Conservation (phyloP, 2,329 filamentous ascomycete genomes). For the Fusarium sp. region DNA sequence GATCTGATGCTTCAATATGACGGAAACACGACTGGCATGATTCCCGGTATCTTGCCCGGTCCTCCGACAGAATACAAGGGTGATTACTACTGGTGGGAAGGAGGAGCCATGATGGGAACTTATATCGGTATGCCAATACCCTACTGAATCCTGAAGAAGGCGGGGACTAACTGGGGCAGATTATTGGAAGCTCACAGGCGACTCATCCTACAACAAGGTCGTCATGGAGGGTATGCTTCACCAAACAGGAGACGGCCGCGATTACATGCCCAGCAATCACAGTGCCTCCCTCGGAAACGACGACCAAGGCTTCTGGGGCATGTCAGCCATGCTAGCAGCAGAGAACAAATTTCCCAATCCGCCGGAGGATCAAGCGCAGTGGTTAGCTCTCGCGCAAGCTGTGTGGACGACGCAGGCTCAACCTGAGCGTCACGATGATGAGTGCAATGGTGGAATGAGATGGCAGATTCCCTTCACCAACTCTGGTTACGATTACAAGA, state of each 20-base stretch:
- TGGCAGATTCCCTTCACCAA: conserved; percentile 85
- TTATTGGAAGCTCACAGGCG: conserved; percentile 76
- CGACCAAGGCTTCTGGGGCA: conserved; percentile 77
- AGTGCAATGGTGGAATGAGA: conserved; percentile 75
- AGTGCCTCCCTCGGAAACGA: conserved; percentile 73
- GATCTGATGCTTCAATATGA: conserved; percentile 64
- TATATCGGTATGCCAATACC: conserved; percentile 59
- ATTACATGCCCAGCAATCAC: conserved; percentile 71
- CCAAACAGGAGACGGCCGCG: conserved; percentile 66
- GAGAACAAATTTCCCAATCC: conserved; percentile 73
- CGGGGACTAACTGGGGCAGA: conserved; percentile 47
- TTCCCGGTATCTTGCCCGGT: conserved; percentile 67
- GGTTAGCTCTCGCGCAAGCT: conserved; percentile 74
- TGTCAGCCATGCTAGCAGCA: conserved; percentile 74
- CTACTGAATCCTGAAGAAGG: fast-evolving
- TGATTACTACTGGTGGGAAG: conserved; percentile 81
- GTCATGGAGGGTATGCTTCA: conserved; percentile 67
- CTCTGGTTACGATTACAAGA: conserved; percentile 81
- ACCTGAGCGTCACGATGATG: conserved; percentile 70
- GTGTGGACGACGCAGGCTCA: conserved; percentile 73
- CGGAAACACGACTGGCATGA: conserved; percentile 62
- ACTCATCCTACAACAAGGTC: conserved; percentile 70
- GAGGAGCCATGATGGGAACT: conserved; percentile 74
- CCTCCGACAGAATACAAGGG: conserved; percentile 60
- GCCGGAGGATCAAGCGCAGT: conserved; percentile 63